Evolutionary conservation across 805 yeast species (phyloP).

Genomic region (Starmerella scarabaei): DNA sequence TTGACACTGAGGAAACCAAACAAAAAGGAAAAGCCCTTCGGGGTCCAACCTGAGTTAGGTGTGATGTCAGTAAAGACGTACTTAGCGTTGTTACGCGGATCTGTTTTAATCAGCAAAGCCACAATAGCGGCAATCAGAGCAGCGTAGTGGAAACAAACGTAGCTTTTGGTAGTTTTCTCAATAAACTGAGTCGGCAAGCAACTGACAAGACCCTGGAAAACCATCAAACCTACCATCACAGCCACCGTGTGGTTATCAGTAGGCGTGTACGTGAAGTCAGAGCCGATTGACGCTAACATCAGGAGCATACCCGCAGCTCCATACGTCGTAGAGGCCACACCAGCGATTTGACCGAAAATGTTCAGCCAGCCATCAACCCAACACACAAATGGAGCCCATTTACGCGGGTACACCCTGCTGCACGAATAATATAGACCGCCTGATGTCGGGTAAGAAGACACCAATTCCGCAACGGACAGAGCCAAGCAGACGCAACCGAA

Average conservation of each 20-base stretch:
- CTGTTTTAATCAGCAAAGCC: constrained; percentile 43
- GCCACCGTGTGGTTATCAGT: constrained; percentile 22
- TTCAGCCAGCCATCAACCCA: constrained; percentile 45
- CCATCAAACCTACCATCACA: constrained; percentile 32
- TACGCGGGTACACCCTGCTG: constrained; percentile 20
- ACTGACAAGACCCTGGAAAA: constrained; percentile 38
- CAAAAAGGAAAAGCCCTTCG: constrained; percentile 43
- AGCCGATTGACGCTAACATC: constrained; percentile 27
- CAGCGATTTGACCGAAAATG: constrained; percentile 27
- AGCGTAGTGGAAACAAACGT: constrained; percentile 38
- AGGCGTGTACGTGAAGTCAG: constrained; percentile 24
- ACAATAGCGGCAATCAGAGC: constrained; percentile 38
- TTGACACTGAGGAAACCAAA: constrained; percentile 35
- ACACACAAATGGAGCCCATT: constrained; percentile 39
- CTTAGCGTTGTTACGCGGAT: constrained; percentile 32
- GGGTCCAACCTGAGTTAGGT: constrained; percentile 38
- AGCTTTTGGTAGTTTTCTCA: constrained; percentile 37
- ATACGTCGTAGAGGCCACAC: constrained; percentile 27
- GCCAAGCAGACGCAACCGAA: constrained; percentile 44
- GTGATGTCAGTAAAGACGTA: constrained; percentile 39
- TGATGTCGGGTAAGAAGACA: constrained; percentile 58
- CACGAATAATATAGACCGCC: constrained; percentile 61
- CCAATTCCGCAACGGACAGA: constrained; percentile 52
- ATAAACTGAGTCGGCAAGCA: constrained; percentile 40
- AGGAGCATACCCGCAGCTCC: constrained; percentile 27